Evolutionary conservation across 208 protist genomes (phyloP).

Genomic region (Leptomonas seymouri): DNA sequence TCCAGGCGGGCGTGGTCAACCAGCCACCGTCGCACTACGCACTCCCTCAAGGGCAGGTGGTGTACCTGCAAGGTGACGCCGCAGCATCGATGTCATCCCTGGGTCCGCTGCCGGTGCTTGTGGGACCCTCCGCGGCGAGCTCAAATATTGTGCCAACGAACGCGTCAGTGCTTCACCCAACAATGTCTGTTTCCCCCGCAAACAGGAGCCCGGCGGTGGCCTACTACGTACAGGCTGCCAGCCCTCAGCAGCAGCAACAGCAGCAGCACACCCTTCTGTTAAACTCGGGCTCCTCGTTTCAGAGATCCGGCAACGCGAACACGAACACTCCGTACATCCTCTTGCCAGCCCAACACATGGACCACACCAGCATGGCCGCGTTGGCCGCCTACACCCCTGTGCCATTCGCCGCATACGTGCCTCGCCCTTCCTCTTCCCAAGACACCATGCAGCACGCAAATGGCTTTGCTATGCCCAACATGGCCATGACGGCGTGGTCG

Average conservation of each 20-base stretch:
- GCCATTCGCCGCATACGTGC: not conserved
- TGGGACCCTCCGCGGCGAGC: not conserved
- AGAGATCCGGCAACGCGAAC: not conserved
- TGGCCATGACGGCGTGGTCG: not conserved
- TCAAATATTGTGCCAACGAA: not conserved
- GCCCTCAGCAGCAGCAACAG: slow-evolving; percentile 2
- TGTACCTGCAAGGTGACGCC: slow-evolving; percentile 4
- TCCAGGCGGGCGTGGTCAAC: not conserved
- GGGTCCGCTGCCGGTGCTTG: not conserved
- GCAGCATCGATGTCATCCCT: not conserved
- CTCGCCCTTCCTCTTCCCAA: not conserved
- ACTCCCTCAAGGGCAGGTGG: not conserved
- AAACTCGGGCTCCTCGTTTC: not conserved
- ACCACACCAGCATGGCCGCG: not conserved
- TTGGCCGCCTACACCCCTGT: not conserved
- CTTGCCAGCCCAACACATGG: not conserved
- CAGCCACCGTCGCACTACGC: slow-evolving; percentile 1
- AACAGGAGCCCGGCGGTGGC: not conserved
- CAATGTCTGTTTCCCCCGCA: not conserved
- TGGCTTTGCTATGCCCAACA: not conserved
- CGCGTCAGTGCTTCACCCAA: not conserved
- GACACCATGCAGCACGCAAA: not conserved
- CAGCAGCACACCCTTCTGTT: slow-evolving; percentile 7
- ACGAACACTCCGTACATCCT: slow-evolving; percentile 2
- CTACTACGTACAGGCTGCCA: not conserved